A percentile compares a stretch with the other conserved stretches of the same genome.
Conservation (phyloP, 2,329 filamentous ascomycete species). For the Aspergillus costaricaensis region DNA sequence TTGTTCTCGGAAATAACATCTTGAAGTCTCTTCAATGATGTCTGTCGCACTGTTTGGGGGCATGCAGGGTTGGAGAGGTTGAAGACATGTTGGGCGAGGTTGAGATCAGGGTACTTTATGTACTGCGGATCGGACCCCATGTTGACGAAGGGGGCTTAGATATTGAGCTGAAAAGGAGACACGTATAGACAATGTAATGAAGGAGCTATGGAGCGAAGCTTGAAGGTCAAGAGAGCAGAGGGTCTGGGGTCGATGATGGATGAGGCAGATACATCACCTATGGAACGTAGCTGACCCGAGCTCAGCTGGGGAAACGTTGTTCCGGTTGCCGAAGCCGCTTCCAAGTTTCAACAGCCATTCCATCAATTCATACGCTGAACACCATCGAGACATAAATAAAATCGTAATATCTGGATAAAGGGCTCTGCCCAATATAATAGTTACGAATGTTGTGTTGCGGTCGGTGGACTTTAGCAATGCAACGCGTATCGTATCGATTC, state of each 20-base stretch:
- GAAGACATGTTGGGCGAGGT: conserved; percentile 68
- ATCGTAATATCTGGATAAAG: too few species aligned
- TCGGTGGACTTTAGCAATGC: too few species aligned
- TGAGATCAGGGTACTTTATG: conserved; percentile 64
- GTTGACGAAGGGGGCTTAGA: conserved; percentile 39
- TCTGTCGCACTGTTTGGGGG: conserved; percentile 54
- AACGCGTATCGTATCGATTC: too few species aligned
- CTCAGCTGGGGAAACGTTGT: conserved; percentile 40
- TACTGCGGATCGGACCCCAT: conserved; percentile 67
- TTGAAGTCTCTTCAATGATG: conserved; percentile 62
- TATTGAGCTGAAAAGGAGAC: neutral
- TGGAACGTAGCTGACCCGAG: conserved; percentile 29
- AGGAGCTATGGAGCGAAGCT: conserved; percentile 16
- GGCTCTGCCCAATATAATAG: too few species aligned
- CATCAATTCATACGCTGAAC: neutral
- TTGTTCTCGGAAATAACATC: conserved; percentile 65
- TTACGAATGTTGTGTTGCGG: too few species aligned
- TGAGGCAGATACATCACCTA: conserved; percentile 26
- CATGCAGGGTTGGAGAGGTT: conserved; percentile 64
- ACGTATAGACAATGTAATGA: conserved; percentile 8
- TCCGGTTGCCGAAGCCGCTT: conserved; percentile 25
- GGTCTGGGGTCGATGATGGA: conserved; percentile 18
- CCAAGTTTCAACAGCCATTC: neutral
- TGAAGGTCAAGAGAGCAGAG: conserved; percentile 20
- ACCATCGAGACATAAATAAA: neutral